These are phyloP conservation scores for Cryomyces antarcticus DNA, from an alignment of 495 filamentous ascomycete species.

Conservation along the genomic window DNA sequence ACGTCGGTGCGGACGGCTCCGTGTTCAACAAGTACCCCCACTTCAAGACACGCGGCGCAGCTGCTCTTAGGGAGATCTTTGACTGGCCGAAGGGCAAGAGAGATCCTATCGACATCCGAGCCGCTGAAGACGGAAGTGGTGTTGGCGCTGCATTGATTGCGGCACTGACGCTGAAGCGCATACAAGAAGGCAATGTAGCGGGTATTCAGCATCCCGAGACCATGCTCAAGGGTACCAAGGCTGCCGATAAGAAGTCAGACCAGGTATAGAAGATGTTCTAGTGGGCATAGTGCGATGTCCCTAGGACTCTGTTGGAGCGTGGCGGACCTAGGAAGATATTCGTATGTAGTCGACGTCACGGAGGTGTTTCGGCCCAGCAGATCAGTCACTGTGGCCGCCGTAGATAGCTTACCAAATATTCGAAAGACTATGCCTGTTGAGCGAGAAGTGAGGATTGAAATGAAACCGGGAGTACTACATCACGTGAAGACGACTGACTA, in stretches of 20 bases:
- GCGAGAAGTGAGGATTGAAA: too few relatives aligned
- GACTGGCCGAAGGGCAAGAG: conserved; percentile 59
- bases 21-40: conserved; percentile 98
- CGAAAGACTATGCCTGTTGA: too few relatives aligned
- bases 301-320: too few relatives aligned
- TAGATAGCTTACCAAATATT: too few relatives aligned
- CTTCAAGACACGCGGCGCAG: conserved; percentile 79
- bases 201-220: conserved; percentile 55
- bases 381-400: too few relatives aligned
- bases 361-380: too few relatives aligned
- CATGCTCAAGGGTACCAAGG: conserved; percentile 10
- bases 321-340: too few relatives aligned
- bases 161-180: conserved; percentile 72
- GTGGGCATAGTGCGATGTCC: too few relatives aligned
- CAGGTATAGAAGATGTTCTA: background rate
- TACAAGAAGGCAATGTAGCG: conserved; percentile 54
- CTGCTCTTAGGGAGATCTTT: conserved; percentile 79
- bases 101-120: conserved; percentile 68
- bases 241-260: background rate
- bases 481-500: too few relatives aligned
- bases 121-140: conserved; percentile 85
- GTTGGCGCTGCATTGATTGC: conserved; percentile 94
- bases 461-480: too few relatives aligned
- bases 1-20: conserved; percentile 87
- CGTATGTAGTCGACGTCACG: too few relatives aligned